Evolutionary conservation across 345 rosid genomes (phyloP).

Genomic region (Stellera chamaejasme): DNA sequence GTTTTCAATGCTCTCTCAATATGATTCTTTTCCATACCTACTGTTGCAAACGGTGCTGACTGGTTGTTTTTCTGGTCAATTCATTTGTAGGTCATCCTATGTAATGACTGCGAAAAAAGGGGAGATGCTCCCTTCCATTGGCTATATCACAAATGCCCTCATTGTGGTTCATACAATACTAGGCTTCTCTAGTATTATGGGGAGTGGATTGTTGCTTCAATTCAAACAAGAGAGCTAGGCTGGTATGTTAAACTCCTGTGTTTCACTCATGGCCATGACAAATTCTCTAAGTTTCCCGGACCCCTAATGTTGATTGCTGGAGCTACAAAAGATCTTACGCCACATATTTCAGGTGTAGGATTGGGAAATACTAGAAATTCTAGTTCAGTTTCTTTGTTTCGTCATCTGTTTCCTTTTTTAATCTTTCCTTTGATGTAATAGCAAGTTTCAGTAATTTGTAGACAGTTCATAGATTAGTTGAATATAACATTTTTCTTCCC

Average conservation of each 20-base stretch:
- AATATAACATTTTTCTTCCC: too few relatives aligned
- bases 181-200: constrained; percentile 32
- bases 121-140: constrained; percentile 59
- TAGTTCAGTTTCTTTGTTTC: too few relatives aligned
- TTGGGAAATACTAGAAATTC: too few relatives aligned
- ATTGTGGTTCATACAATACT: constrained; percentile 61
- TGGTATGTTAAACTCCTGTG: background rate
- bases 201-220: constrained; percentile 12
- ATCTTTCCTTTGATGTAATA: too few relatives aligned
- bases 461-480: too few relatives aligned
- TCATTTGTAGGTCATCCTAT: constrained; percentile 39
- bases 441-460: too few relatives aligned
- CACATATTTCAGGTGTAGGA: too few relatives aligned
- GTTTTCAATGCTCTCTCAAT: constrained; percentile 25
- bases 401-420: too few relatives aligned
- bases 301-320: too few relatives aligned
- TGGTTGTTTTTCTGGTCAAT: background rate
- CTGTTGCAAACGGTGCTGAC: background rate
- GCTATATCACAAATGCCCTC: constrained; percentile 56
- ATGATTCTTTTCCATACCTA: background rate
- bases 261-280: too few relatives aligned
- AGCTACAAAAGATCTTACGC: too few relatives aligned
- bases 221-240: background rate
- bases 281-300: too few relatives aligned
- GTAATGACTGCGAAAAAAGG: constrained; percentile 69